A percentile compares a stretch with the other conserved stretches of the same genome.
Conservation (phyloP, 139 green algal genomes). For the Chlorella sp. region DNA sequence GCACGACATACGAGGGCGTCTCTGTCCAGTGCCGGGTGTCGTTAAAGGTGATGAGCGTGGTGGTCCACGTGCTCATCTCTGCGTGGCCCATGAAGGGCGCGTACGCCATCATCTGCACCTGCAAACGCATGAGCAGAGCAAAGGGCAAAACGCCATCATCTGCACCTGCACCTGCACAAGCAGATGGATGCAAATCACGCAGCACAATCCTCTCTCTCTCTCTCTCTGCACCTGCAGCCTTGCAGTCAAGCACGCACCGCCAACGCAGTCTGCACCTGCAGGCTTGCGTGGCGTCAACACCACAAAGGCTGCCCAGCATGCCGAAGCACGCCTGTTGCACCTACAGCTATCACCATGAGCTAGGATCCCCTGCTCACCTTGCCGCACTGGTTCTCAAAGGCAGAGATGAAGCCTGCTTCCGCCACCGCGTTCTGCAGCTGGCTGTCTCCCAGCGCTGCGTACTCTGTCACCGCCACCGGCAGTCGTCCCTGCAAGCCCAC, state of each 20-base stretch:
- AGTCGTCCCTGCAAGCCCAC: background rate
- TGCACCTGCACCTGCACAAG: too few species aligned
- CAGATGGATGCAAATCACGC: too few species aligned
- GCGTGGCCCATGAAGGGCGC: conserved; percentile 58
- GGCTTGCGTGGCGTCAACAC: too few species aligned
- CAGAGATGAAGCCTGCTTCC: conserved; percentile 68
- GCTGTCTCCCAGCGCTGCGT: conserved; percentile 2
- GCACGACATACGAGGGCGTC: conserved; percentile 49
- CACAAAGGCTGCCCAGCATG: too few species aligned
- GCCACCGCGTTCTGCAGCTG: conserved; percentile 38
- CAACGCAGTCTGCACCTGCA: background rate
- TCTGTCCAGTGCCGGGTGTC: conserved; percentile 27
- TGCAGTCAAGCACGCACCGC: background rate
- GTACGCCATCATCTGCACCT: conserved; percentile 55
- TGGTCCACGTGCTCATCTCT: conserved; percentile 38
- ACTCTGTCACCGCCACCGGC: conserved; percentile 13
- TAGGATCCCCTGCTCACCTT: background rate
- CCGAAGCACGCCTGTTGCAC: too few species aligned
- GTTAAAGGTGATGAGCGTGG: conserved; percentile 44
- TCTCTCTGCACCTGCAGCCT: background rate
- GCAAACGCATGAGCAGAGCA: background rate
- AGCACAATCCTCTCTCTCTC: too few species aligned
- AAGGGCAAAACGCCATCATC: background rate
- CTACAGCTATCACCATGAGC: too few species aligned
- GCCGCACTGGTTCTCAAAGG: conserved; percentile 55